phyloP scores from a whole-genome alignment of 768 basidiomycete species.

The Tremella fuciformis region DNA sequence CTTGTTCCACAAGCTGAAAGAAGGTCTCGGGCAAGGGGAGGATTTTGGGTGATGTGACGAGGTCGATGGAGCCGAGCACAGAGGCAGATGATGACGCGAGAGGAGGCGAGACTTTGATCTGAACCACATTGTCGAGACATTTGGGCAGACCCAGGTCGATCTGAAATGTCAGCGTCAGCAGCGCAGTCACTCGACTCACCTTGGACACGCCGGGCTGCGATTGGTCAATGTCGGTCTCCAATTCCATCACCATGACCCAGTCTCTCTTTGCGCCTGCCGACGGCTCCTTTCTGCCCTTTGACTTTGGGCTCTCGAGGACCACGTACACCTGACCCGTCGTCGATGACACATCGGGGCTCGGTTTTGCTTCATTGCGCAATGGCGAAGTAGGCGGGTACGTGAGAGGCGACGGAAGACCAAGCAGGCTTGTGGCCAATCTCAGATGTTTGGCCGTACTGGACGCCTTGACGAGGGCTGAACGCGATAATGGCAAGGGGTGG shows the following conservation, averaged over 20 bases:
- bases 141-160: constrained; percentile 26
- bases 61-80: constrained; percentile 25
- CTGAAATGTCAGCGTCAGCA: constrained; percentile 15
- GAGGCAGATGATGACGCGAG: constrained; percentile 11
- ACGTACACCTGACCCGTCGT: constrained; percentile 33
- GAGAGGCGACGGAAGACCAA: constrained; percentile 16
- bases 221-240: constrained; percentile 20
- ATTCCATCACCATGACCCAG: constrained; percentile 32
- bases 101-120: constrained; percentile 29
- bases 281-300: neutral
- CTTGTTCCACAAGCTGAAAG: constrained; percentile 4
- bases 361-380: constrained; percentile 7
- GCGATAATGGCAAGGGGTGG: constrained; percentile 21
- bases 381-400: constrained; percentile 16
- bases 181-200: constrained; percentile 10
- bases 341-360: constrained; percentile 28
- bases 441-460: constrained; percentile 1
- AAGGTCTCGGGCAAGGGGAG: constrained; percentile 31
- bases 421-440: constrained; percentile 18
- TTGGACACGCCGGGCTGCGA: constrained; percentile 16
- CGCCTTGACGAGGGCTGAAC: neutral
- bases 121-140: constrained; percentile 39
- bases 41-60: constrained; percentile 39
- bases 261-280: constrained; percentile 20
- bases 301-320: constrained; percentile 19